Evolutionary conservation across 345 rosid species (phyloP), one percentile per base, ranked within the genome.

Genomic region (Rhizophora apiculata): DNA sequence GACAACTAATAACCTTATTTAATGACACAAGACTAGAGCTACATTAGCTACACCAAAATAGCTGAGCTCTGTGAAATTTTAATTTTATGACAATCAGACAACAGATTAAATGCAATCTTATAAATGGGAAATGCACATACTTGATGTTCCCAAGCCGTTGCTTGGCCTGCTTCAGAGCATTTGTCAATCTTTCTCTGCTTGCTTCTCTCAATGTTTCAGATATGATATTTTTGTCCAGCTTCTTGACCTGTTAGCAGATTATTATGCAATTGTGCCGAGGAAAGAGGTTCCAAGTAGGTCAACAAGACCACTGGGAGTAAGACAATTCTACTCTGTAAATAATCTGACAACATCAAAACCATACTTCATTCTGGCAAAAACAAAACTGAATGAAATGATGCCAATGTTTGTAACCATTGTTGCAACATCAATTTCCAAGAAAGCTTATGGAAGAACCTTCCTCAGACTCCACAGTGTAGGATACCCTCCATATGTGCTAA

Each of bases 161-260:
- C 72, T 82, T 80, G 65, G 89, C 91, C 61, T 72, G 85, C 75
- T 62, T 82, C 64, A 95, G 61, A 73, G 90, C 85, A 69, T 81
- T 63, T 53, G 68, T 62, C 63, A 95, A 81, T 82, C 96, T 86
- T 68, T 86, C 80, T 76, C 82, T 88, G 87, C 93, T 85, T 39
- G 87, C 82, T 68, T 92, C 82, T 76, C 97, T 83, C 30, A 84
- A 72, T n/a, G 79, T 64, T 74, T 85, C 85, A 3, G 94, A 82
- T 72, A 95, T 72, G 54, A 77, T 89, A 58, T 87, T 90, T 82
- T 88, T 95, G 63, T 83, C 85, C 1, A 73, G 60, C 76, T 85
- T 88, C 71, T 80, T 85, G 56, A 68, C 85, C 95, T 89, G 86
- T 36, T 34, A 48, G 54, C n/a, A 70, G 66, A 31, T 65, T 16